Evolutionary conservation across 75 land plant genomes (phyloP).

Genomic region (Selaginella tamariscina): DNA sequence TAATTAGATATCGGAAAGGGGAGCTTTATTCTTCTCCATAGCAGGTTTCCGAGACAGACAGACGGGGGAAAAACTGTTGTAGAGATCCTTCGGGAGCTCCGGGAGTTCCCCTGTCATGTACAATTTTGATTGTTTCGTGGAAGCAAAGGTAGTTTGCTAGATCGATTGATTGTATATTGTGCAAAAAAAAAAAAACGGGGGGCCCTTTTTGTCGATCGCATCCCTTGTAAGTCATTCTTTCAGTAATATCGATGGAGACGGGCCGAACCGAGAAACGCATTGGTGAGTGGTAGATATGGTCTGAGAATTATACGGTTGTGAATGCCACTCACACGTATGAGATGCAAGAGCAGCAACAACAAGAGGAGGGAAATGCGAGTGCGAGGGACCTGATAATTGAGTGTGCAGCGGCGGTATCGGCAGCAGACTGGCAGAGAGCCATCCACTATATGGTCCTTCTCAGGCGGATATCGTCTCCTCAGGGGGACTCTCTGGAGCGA

Average conservation of each 20-base stretch:
- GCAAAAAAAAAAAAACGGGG: not conserved
- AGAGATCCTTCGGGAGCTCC: not conserved
- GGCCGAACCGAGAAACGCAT: too few species aligned
- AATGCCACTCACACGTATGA: not conserved
- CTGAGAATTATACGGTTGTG: too few species aligned
- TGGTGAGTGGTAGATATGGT: too few species aligned
- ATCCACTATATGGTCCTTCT: slow-evolving; percentile 35
- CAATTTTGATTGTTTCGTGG: not conserved
- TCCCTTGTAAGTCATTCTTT: not conserved
- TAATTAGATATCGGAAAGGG: not conserved
- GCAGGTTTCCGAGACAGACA: too few species aligned
- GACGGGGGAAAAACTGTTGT: too few species aligned
- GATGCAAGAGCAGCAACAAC: not conserved
- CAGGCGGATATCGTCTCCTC: slow-evolving; percentile 29
- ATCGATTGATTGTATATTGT: not conserved
- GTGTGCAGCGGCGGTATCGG: slow-evolving; percentile 50
- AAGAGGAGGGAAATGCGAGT: not conserved
- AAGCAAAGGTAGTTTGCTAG: not conserved
- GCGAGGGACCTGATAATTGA: slow-evolving; percentile 2
- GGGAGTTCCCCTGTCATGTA: not conserved
- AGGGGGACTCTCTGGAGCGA: slow-evolving; percentile 65
- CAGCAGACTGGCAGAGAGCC: slow-evolving; percentile 39
- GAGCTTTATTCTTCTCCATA: not conserved
- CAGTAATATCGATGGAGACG: too few species aligned
- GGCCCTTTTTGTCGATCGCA: not conserved